Conservation (phyloP, 106 monocot genomes). For the Acanthochlamys bracteata region DNA sequence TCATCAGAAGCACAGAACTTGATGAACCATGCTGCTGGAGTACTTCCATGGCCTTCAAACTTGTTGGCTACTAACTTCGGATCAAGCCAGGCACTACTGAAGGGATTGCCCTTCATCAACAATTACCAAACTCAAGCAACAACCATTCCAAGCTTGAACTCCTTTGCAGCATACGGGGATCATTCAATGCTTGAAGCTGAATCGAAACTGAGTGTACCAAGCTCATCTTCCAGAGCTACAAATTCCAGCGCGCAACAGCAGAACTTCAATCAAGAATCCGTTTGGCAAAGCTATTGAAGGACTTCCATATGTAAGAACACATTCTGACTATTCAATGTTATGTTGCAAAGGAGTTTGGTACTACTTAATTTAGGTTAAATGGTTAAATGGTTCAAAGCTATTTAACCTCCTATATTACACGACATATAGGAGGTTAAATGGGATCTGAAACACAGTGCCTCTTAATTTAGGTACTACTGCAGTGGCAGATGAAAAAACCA, state of each 20-base stretch:
- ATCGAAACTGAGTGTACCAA: neutral
- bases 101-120: conserved; percentile 10
- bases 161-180: conserved; percentile 12
- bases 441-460: too few relatives aligned
- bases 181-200: neutral
- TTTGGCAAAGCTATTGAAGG: conserved; percentile 19
- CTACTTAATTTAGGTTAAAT: too few relatives aligned
- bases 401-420: too few relatives aligned
- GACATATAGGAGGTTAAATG: too few relatives aligned
- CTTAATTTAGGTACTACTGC: too few relatives aligned
- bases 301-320: too few relatives aligned
- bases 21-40: neutral
- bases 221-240: conserved; percentile 7
- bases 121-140: conserved; percentile 5
- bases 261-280: conserved; percentile 18
- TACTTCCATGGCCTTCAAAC: conserved; percentile 16
- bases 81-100: conserved; percentile 12
- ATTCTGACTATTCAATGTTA: too few relatives aligned
- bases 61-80: conserved; percentile 1
- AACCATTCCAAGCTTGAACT: conserved; percentile 13
- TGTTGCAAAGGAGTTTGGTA: too few relatives aligned
- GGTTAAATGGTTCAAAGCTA: too few relatives aligned
- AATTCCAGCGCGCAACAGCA: conserved; percentile 17
- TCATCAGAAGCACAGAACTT: conserved; percentile 5
- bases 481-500: too few relatives aligned